phyloP scores from a whole-genome alignment of 164 flowering plant species.

The Stephania japonica region DNA sequence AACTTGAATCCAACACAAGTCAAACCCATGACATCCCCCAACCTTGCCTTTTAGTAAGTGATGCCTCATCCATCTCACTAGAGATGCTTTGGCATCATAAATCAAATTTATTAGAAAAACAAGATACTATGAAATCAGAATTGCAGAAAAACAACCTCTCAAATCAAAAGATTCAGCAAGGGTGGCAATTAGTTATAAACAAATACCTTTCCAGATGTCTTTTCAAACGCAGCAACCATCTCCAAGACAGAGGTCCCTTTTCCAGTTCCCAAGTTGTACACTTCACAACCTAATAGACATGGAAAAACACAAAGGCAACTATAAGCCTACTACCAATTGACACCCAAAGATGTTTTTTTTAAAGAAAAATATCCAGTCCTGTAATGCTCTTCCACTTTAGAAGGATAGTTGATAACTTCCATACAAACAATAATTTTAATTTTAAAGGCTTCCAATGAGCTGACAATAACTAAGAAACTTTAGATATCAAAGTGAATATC shows the following conservation, averaged over 20 bases:
- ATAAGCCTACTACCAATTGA: background rate
- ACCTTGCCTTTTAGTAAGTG: too few species aligned
- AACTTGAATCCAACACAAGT: too few species aligned
- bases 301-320: background rate
- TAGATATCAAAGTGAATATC: background rate
- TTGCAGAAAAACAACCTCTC: background rate
- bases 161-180: background rate
- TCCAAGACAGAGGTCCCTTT: slow-evolving; percentile 14
- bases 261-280: slow-evolving; percentile 15
- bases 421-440: background rate
- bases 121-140: background rate
- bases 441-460: background rate
- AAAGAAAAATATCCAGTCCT: background rate
- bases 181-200: background rate
- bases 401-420: background rate
- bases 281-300: slow-evolving; percentile 11
- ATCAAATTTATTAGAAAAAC: background rate
- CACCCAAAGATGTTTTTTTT: background rate
- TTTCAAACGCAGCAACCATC: slow-evolving; percentile 15
- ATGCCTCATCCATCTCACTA: too few species aligned
- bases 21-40: too few species aligned
- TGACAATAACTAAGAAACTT: background rate
- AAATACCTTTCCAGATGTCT: slow-evolving; percentile 15
- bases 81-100: too few species aligned
- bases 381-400: background rate